Percentiles rank a stretch among this genome's conserved stretches.
Conservation (phyloP, 140 eudicot species). For the Flaveria floridana region DNA sequence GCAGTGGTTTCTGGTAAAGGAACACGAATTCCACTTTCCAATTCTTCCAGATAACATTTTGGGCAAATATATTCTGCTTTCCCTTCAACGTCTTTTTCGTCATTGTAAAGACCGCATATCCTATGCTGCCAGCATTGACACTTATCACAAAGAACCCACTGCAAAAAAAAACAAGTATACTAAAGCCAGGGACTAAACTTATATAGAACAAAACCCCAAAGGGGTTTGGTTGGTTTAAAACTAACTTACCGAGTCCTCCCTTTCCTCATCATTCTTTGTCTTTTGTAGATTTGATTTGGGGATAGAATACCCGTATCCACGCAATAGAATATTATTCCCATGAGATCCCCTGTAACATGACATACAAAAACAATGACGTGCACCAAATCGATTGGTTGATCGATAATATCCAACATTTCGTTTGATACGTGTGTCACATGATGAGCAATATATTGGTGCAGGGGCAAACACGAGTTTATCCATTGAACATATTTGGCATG, state of each 20-base stretch:
- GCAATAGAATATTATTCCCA: conserved; percentile 45
- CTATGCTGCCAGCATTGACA: conserved; percentile 90
- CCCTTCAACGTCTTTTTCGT: conserved; percentile 59
- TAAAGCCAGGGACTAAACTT: conserved; percentile 17
- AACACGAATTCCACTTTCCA: conserved; percentile 48
- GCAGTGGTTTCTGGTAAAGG: conserved; percentile 48
- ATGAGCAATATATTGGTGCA: conserved; percentile 64
- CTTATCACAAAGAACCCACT: conserved; percentile 94
- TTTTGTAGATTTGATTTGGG: conserved; percentile 49
- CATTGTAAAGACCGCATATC: conserved; percentile 72
- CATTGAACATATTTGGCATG: conserved; percentile 65
- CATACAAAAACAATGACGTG: conserved; percentile 48
- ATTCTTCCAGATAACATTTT: conserved; percentile 57
- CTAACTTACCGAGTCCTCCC: conserved; percentile 62
- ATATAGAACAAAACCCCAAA: conserved; percentile 9
- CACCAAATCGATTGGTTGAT: conserved; percentile 36
- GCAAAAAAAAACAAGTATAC: conserved; percentile 27
- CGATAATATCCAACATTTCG: conserved; percentile 46
- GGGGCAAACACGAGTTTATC: conserved; percentile 58
- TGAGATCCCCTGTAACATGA: conserved; percentile 51
- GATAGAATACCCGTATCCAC: conserved; percentile 49
- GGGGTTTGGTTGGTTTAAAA: background rate
- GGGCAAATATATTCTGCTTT: conserved; percentile 71
- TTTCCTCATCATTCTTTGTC: conserved; percentile 45
- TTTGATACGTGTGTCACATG: conserved; percentile 56